Base-by-base conservation (phyloP, 83 land plant species). In the Isoetes engelmannii region DNA sequence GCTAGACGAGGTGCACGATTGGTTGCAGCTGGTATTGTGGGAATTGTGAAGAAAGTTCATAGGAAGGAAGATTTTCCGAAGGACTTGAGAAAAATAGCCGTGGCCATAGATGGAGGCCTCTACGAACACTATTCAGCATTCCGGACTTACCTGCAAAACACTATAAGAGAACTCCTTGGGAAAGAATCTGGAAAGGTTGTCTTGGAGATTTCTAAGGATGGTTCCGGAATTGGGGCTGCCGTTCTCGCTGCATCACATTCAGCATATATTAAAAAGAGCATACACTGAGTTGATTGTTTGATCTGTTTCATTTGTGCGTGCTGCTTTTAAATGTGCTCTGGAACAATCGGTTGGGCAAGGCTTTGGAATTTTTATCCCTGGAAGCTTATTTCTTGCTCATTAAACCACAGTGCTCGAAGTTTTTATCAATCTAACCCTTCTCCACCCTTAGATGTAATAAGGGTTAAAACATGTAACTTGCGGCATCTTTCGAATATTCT, bases 21-120 rank as follows among this genome's bases (percentile, higher is more conserved):
- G 57, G 88, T 81, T 12, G 90, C 84, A 8, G 90, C 88, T 48
- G 88, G 88, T 4, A 87, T 87, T 46, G 86, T 85, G 10, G 88
- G 85, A 5, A 80, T 87, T 15, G 75, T 87, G 18, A 74, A 80
- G 50, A 85, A 87, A 75, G 64, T 87, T 68, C 83, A 83, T 48
- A 65, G 81, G 55, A 82, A 86, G 51, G 82, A 81, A 9, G 78
- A 71, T 15, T 77, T 54, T 17, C 68, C 56, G 54, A 68, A 69
- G 48, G 61, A 69, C 5, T 9, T 17, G 10, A 67, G 75, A 66
- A 83, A 65, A 57, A 71, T 80, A 5, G 88, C 83, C 4, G 74
- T 86, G 17, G 89, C 89, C 19, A 59, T 86, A 72, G 89, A 86
- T 68, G 89, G 89, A 4, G 84, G 84, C 17, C 69, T 86, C 6